phyloP scores from a whole-genome alignment of 2,329 filamentous ascomycete species.

The Escovopsis weberi region DNA sequence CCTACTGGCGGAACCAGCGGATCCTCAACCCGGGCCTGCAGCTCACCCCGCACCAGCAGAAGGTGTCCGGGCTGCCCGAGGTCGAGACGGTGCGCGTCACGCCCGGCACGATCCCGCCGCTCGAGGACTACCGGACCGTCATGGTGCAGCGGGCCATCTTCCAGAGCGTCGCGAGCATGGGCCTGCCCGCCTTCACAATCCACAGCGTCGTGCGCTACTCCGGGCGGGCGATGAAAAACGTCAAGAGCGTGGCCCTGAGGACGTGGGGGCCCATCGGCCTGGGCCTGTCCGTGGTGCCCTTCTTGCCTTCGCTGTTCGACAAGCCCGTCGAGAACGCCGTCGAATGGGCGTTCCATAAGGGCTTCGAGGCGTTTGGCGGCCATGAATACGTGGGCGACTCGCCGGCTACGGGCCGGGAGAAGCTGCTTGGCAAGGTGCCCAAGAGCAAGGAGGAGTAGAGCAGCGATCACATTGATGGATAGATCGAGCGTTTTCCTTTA shows the following conservation, averaged over 20 bases:
- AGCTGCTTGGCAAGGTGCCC: constrained; percentile 25
- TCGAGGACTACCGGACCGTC: constrained; percentile 82
- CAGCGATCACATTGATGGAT: background rate
- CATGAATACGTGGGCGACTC: constrained; percentile 38
- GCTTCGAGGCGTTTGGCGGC: constrained; percentile 59
- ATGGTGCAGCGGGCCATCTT: constrained; percentile 87
- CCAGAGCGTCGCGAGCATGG: constrained; percentile 86
- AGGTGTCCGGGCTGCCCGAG: constrained; percentile 29
- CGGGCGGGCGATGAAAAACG: constrained; percentile 68
- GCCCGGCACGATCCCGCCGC: constrained; percentile 42
- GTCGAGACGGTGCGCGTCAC: constrained; percentile 13
- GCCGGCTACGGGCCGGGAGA: constrained; percentile 36
- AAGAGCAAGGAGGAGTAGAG: constrained; percentile 30
- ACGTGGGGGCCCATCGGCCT: constrained; percentile 88
- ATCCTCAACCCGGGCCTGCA: constrained; percentile 53
- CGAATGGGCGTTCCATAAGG: constrained; percentile 79
- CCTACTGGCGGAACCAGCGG: constrained; percentile 75
- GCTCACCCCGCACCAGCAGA: constrained; percentile 34
- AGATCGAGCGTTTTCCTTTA: background rate
- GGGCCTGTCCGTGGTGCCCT: constrained; percentile 62
- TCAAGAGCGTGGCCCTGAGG: constrained; percentile 59
- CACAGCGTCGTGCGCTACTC: constrained; percentile 87
- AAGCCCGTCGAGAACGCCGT: constrained; percentile 85
- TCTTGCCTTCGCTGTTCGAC: constrained; percentile 74
- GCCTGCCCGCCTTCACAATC: constrained; percentile 82